These are phyloP conservation scores for Atractiella rhizophila DNA, from an alignment of 768 basidiomycete genomes.

Conservation along the genomic window DNA sequence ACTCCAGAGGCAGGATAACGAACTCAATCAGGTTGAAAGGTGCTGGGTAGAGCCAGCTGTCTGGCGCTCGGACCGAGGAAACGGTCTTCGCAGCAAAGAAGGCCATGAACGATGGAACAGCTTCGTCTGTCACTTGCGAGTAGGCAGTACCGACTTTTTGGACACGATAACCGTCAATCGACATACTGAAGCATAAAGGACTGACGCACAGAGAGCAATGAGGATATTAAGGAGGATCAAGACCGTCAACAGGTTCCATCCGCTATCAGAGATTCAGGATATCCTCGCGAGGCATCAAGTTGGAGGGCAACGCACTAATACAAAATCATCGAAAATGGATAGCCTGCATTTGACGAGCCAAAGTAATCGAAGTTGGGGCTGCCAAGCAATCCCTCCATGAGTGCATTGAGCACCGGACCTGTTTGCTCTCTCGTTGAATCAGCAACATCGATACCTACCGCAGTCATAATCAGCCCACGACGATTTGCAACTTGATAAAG, in stretches of 20 bases:
- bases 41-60: slow-evolving; percentile 23
- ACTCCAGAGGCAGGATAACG: slow-evolving; percentile 15
- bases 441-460: slow-evolving; percentile 12
- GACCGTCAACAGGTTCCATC: slow-evolving; percentile 23
- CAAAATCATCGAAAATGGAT: slow-evolving; percentile 14
- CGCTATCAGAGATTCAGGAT: slow-evolving; percentile 1
- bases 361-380: slow-evolving; percentile 15
- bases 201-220: slow-evolving; percentile 25
- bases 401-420: slow-evolving; percentile 19
- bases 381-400: slow-evolving; percentile 24
- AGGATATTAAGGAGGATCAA: slow-evolving; percentile 28
- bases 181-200: slow-evolving; percentile 16
- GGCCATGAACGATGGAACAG: slow-evolving; percentile 18
- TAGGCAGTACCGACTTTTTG: not conserved
- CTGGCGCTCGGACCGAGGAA: slow-evolving; percentile 14
- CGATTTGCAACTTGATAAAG: too few species aligned
- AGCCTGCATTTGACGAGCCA: slow-evolving; percentile 1
- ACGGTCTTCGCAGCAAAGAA: slow-evolving; percentile 25
- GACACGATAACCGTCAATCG: not conserved
- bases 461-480: too few species aligned
- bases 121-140: slow-evolving; percentile 21
- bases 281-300: not conserved
- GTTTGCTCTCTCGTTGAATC: slow-evolving; percentile 1
- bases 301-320: slow-evolving; percentile 2
- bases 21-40: slow-evolving; percentile 25